Evolutionary conservation across 495 filamentous ascomycete genomes (phyloP).

Genomic region (Penicillium parvum): DNA sequence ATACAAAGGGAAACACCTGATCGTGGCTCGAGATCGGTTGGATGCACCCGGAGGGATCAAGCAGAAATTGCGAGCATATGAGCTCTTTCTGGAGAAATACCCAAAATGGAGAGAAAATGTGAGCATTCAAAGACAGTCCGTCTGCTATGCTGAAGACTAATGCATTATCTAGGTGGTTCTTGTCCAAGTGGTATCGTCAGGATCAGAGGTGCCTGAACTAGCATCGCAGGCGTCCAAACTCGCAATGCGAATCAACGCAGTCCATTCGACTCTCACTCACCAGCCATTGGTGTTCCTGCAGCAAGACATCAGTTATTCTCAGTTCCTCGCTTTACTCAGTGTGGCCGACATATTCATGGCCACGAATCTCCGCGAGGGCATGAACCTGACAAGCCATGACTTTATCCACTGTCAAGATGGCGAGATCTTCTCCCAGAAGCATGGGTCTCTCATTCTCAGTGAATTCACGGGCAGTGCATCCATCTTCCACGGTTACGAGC

Average conservation of each 20-base stretch:
- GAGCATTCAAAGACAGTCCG: background rate
- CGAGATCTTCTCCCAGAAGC: constrained; percentile 55
- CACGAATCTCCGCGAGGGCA: constrained; percentile 82
- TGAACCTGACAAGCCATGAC: constrained; percentile 87
- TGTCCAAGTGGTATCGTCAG: constrained; percentile 80
- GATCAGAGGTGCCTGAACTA: constrained; percentile 71
- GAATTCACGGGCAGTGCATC: constrained; percentile 90
- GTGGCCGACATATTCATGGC: constrained; percentile 84
- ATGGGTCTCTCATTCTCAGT: constrained; percentile 82
- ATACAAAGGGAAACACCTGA: constrained; percentile 75
- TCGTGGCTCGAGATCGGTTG: constrained; percentile 83
- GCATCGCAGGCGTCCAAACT: constrained; percentile 79
- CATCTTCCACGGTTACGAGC: constrained; percentile 62
- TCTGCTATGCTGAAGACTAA: background rate
- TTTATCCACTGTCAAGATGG: constrained; percentile 86
- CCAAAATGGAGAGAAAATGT: constrained; percentile 76
- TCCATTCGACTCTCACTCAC: constrained; percentile 75
- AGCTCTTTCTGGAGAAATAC: constrained; percentile 80
- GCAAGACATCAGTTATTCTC: constrained; percentile 80
- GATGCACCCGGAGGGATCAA: constrained; percentile 81
- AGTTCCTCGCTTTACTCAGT: constrained; percentile 77
- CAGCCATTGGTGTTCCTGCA: constrained; percentile 83
- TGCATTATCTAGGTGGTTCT: constrained; percentile 56
- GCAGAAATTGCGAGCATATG: constrained; percentile 82
- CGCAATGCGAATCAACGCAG: constrained; percentile 78